Conservation (phyloP, 129 eudicot genomes). For the Oenanthe sinensis region DNA sequence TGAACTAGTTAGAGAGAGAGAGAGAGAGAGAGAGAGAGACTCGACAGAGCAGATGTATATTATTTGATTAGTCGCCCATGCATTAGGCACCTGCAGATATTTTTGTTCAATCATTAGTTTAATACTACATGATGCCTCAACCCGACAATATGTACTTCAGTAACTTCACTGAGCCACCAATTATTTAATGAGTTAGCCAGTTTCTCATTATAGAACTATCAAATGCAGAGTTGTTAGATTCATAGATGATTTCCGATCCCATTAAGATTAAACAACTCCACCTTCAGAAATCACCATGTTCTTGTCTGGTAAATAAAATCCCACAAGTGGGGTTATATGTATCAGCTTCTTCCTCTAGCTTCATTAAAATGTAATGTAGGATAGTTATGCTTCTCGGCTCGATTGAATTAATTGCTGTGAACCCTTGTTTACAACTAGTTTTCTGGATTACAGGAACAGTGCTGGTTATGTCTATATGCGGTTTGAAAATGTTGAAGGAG, state of each 20-base stretch:
- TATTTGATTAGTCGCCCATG: background rate
- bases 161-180: background rate
- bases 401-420: background rate
- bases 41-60: background rate
- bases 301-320: background rate
- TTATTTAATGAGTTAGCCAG: background rate
- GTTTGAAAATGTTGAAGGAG: constrained; percentile 74
- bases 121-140: background rate
- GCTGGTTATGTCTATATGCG: constrained; percentile 88
- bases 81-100: background rate
- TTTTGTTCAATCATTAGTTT: too few species aligned
- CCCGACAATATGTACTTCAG: background rate
- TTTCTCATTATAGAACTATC: background rate
- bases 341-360: background rate
- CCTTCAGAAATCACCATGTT: background rate
- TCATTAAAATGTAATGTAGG: too few species aligned
- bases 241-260: background rate
- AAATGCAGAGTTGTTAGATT: background rate
- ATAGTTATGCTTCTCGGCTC: background rate
- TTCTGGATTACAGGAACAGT: constrained; percentile 46
- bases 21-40: too few species aligned
- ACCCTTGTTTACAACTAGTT: background rate
- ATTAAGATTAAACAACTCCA: too few species aligned
- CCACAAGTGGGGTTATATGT: background rate
- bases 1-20: background rate